Conservation (phyloP, 2,329 filamentous ascomycete genomes). For the Neonectria coccinea region DNA sequence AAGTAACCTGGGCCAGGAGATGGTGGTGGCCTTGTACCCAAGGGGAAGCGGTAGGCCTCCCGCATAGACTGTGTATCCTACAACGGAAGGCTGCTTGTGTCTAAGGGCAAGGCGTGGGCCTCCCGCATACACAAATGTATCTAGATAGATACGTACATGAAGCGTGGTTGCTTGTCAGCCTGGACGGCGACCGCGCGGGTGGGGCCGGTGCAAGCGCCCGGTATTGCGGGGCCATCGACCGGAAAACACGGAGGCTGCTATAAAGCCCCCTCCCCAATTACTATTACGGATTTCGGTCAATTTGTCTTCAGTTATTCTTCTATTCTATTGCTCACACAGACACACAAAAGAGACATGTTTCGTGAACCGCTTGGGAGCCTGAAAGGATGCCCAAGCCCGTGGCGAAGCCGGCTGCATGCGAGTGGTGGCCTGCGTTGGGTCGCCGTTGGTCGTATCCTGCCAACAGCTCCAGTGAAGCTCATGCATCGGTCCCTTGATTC, state of each 20-base stretch:
- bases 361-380: constrained; percentile 9
- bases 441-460: constrained; percentile 7
- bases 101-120: neutral
- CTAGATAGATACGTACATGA: no score
- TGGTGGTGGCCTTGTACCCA: no score
- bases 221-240: neutral
- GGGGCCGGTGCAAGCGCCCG: neutral
- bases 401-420: constrained; percentile 18
- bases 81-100: no score
- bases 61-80: neutral
- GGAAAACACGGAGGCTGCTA: neutral
- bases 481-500: constrained; percentile 10
- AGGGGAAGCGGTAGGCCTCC: neutral
- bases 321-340: no score
- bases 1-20: no score
- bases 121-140: neutral
- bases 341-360: neutral
- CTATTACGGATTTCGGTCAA: neutral
- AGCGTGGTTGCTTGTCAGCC: neutral
- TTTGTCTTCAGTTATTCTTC: no score
- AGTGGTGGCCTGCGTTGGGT: constrained; percentile 15
- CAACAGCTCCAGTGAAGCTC: constrained; percentile 11
- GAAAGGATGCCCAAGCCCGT: constrained; percentile 10
- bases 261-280: no score
- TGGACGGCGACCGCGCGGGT: neutral